Evolutionary conservation across 306 rosid species (phyloP).

Genomic region (Quercus dentata): DNA sequence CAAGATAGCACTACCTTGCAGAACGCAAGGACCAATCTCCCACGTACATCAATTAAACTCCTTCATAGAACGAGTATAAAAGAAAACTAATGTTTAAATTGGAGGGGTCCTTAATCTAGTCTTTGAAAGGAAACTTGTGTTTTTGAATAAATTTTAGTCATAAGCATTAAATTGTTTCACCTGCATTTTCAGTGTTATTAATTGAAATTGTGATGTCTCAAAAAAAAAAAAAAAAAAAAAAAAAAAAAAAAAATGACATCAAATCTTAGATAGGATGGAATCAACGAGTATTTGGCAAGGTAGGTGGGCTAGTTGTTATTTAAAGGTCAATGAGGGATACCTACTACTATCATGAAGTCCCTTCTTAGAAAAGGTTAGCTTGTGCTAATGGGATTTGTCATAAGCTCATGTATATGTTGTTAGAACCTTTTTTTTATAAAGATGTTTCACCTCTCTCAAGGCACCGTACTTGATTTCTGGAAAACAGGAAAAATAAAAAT

Average conservation of each 20-base stretch:
- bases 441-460: too few species aligned
- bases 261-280: slow-evolving; percentile 1
- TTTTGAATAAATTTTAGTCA: too few species aligned
- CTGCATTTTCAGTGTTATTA: not conserved
- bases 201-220: not conserved
- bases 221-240: too few species aligned
- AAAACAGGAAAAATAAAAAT: not conserved
- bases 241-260: not conserved
- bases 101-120: too few species aligned
- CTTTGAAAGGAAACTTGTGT: too few species aligned
- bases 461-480: not conserved
- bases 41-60: too few species aligned
- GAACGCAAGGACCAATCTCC: too few species aligned
- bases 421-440: not conserved
- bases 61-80: too few species aligned
- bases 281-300: slow-evolving; percentile 9
- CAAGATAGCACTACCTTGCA: too few species aligned
- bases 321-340: slow-evolving; percentile 23
- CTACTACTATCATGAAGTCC: slow-evolving; percentile 18
- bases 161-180: not conserved
- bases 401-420: not conserved
- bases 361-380: slow-evolving; percentile 6
- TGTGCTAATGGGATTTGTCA: not conserved
- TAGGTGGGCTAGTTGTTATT: slow-evolving; percentile 29
- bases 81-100: too few species aligned